These are phyloP conservation scores for Kuraishia ogatae DNA, from an alignment of 805 yeast genomes.

Conservation along the genomic window DNA sequence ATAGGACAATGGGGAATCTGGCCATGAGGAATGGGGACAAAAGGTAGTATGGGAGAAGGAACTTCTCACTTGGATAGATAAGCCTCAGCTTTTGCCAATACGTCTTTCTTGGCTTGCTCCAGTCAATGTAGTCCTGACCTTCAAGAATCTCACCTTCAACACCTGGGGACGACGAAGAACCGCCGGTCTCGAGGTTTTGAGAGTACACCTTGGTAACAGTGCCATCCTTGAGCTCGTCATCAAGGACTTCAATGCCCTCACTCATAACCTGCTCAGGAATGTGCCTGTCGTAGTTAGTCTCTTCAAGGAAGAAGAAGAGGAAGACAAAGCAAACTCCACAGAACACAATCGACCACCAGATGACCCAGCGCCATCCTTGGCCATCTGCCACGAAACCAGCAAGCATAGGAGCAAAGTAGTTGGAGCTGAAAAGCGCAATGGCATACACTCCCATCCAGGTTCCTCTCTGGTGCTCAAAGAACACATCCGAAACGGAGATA, in stretches of 20 bases:
- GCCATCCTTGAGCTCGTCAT: background rate
- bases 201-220: background rate
- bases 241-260: slow-evolving; percentile 5
- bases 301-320: slow-evolving; percentile 41
- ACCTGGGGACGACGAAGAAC: background rate
- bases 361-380: slow-evolving; percentile 46
- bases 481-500: slow-evolving; percentile 38
- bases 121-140: background rate
- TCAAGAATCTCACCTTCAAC: background rate
- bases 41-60: slow-evolving; percentile 21
- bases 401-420: slow-evolving; percentile 49
- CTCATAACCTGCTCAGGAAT: slow-evolving; percentile 6
- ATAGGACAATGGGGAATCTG: slow-evolving; percentile 45
- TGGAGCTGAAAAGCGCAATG: slow-evolving; percentile 42
- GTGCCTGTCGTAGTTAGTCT: slow-evolving; percentile 37
- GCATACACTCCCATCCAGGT: slow-evolving; percentile 42
- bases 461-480: slow-evolving; percentile 43
- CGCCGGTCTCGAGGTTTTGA: background rate
- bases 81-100: slow-evolving; percentile 24
- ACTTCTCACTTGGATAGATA: slow-evolving; percentile 26
- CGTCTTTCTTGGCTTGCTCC: slow-evolving; percentile 1
- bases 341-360: slow-evolving; percentile 38
- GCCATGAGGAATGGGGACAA: slow-evolving; percentile 31
- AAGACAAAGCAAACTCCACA: slow-evolving; percentile 30
- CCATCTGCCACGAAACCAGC: slow-evolving; percentile 48